Evolutionary conservation across 2,329 filamentous ascomycete species (phyloP).

Genomic region (Aspergillus latus): DNA sequence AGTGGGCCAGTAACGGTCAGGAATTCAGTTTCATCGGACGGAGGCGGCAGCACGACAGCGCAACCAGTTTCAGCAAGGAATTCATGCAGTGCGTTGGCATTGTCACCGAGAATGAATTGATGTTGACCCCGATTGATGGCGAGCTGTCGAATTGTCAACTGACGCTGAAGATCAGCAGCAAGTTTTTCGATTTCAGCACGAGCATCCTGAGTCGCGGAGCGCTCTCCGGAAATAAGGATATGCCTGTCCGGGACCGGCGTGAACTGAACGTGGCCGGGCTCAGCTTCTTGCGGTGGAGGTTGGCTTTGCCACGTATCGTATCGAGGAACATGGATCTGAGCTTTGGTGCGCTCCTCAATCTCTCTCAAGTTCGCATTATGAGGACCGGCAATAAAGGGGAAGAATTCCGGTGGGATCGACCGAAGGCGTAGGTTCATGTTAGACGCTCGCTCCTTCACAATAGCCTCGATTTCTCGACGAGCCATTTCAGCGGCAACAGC

Average conservation of each 20-base stretch:
- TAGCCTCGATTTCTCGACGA: constrained; percentile 77
- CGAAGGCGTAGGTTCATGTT: constrained; percentile 79
- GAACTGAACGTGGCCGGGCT: constrained; percentile 68
- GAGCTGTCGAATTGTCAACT: constrained; percentile 74
- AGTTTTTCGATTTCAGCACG: constrained; percentile 78
- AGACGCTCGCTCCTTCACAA: constrained; percentile 80
- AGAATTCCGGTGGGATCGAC: constrained; percentile 86
- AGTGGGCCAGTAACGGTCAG: constrained; percentile 81
- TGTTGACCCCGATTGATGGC: constrained; percentile 83
- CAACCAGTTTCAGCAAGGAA: constrained; percentile 92
- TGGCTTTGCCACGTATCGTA: constrained; percentile 72
- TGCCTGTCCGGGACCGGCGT: constrained; percentile 69
- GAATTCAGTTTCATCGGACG: constrained; percentile 74
- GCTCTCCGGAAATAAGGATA: constrained; percentile 85
- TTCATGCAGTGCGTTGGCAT: constrained; percentile 74
- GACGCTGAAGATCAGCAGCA: constrained; percentile 71
- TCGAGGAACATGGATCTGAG: constrained; percentile 79
- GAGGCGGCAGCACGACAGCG: constrained; percentile 75
- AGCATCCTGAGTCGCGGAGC: constrained; percentile 74
- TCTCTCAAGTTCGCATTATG: constrained; percentile 66
- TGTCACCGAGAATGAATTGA: constrained; percentile 89
- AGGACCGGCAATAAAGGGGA: constrained; percentile 87
- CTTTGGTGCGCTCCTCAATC: constrained; percentile 70
- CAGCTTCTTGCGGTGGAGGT: constrained; percentile 63
- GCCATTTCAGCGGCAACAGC: constrained; percentile 82